phyloP scores from a whole-genome alignment of 1,139 yeast species.

The Geotrichum macrosporum region DNA sequence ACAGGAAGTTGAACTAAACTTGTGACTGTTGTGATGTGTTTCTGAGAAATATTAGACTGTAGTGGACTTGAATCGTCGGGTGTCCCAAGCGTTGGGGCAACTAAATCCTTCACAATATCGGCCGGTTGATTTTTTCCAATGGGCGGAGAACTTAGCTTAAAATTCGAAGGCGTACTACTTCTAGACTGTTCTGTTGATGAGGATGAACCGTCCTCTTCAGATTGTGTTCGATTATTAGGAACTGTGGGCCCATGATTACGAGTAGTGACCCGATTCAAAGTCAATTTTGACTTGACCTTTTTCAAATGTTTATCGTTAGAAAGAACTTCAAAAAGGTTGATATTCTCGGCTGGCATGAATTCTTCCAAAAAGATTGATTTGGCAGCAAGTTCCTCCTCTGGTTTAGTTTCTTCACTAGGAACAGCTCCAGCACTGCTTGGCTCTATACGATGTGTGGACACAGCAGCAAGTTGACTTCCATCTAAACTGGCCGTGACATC shows the following conservation, averaged over 20 bases:
- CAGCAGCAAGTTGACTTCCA: conserved; percentile 7
- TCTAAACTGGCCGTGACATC: conserved; percentile 16
- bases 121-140: conserved; percentile 8
- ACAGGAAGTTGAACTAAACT: conserved; percentile 38
- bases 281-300: conserved; percentile 17
- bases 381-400: conserved; percentile 8
- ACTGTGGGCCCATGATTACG: not conserved
- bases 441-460: not conserved
- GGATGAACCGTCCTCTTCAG: conserved; percentile 3
- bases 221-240: not conserved
- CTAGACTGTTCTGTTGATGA: conserved; percentile 14
- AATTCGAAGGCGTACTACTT: conserved; percentile 14
- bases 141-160: conserved; percentile 12
- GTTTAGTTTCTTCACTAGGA: conserved; percentile 2
- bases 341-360: conserved; percentile 26
- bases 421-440: not conserved
- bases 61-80: not conserved
- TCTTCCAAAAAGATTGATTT: conserved; percentile 22
- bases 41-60: conserved; percentile 2
- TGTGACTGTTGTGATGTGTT: conserved; percentile 12
- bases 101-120: not conserved
- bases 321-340: conserved; percentile 28
- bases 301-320: conserved; percentile 22
- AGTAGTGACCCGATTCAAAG: conserved; percentile 14
- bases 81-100: not conserved